Percentiles rank a stretch among this genome's conserved stretches.
phyloP scores from a whole-genome alignment of 1,284 basidiomycete species.

The Boletellus deceptivus region DNA sequence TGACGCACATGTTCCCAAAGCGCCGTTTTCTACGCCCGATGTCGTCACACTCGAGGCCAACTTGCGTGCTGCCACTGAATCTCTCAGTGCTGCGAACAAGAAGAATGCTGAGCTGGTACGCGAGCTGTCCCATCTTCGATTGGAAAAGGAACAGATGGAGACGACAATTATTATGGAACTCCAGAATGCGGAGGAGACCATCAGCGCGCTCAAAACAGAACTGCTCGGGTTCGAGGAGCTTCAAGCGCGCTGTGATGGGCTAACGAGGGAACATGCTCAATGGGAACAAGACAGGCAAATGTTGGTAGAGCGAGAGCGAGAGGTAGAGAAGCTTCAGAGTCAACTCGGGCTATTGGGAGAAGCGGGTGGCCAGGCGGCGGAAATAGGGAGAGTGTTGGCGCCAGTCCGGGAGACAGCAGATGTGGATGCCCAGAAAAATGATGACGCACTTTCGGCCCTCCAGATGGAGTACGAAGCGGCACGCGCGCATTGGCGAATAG shows the following conservation, averaged over 20 bases:
- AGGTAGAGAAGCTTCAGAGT: slow-evolving; percentile 46
- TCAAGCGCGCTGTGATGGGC: slow-evolving; percentile 48
- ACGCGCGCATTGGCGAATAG: slow-evolving; percentile 52
- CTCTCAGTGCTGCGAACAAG: slow-evolving; percentile 55
- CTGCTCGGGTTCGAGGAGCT: slow-evolving; percentile 53
- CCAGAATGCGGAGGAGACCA: slow-evolving; percentile 62
- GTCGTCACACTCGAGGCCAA: slow-evolving; percentile 53
- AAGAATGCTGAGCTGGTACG: slow-evolving; percentile 59
- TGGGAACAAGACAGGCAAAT: slow-evolving; percentile 56
- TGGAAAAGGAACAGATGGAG: slow-evolving; percentile 67
- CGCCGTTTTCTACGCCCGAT: slow-evolving; percentile 38
- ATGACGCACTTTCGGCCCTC: slow-evolving; percentile 50
- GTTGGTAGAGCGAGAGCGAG: slow-evolving; percentile 42
- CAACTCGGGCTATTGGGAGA: slow-evolving; percentile 47
- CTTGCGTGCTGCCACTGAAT: slow-evolving; percentile 55
- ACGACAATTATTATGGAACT: slow-evolving; percentile 62
- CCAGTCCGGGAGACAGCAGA: slow-evolving; percentile 36
- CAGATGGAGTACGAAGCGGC: slow-evolving; percentile 53
- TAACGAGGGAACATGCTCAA: slow-evolving; percentile 47
- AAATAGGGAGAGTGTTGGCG: slow-evolving; percentile 38
- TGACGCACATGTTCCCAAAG: slow-evolving; percentile 49
- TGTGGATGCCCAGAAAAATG: slow-evolving; percentile 42
- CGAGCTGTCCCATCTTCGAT: slow-evolving; percentile 55
- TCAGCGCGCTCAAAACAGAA: slow-evolving; percentile 59
- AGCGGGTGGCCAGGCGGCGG: slow-evolving; percentile 42